Conservation (phyloP, 2,329 filamentous ascomycete genomes). For the Hirsutella thompsonii region DNA sequence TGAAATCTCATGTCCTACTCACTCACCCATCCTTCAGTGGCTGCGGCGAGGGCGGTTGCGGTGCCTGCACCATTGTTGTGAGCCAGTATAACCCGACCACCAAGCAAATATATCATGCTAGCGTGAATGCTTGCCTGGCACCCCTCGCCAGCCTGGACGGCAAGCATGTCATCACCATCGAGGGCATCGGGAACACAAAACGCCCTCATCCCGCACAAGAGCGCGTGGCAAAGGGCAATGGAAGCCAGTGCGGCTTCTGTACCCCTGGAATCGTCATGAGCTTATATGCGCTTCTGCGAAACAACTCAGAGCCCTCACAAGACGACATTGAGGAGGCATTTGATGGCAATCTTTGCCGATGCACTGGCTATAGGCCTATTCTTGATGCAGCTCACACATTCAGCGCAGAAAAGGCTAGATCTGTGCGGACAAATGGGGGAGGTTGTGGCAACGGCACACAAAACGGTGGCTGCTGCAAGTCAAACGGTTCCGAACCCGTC, state of each 20-base stretch:
- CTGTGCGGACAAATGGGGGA: neutral
- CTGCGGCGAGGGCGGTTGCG: conserved; percentile 92
- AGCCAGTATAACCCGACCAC: conserved; percentile 91
- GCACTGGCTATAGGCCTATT: conserved; percentile 90
- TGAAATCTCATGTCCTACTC: neutral
- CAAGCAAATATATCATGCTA: conserved; percentile 87
- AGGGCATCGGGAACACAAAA: conserved; percentile 84
- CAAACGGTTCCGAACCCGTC: neutral
- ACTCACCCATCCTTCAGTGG: conserved; percentile 34
- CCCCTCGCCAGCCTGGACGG: conserved; percentile 88
- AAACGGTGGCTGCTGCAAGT: neutral
- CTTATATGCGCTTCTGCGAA: conserved; percentile 81
- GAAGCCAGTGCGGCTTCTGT: conserved; percentile 89
- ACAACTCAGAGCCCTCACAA: conserved; percentile 64
- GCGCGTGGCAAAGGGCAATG: conserved; percentile 79
- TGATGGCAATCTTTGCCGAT: conserved; percentile 90
- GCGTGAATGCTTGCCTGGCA: conserved; percentile 89
- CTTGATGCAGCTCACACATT: conserved; percentile 90
- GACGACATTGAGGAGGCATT: conserved; percentile 91
- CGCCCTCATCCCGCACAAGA: conserved; percentile 83
- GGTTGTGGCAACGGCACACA: conserved; percentile 1
- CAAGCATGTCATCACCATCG: conserved; percentile 95
- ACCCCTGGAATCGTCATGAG: conserved; percentile 98
- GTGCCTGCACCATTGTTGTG: conserved; percentile 89
- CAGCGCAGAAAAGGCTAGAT: conserved; percentile 36